Base-by-base conservation (phyloP, 169 alveolate genomes). In the Eimeria maxima region DNA sequence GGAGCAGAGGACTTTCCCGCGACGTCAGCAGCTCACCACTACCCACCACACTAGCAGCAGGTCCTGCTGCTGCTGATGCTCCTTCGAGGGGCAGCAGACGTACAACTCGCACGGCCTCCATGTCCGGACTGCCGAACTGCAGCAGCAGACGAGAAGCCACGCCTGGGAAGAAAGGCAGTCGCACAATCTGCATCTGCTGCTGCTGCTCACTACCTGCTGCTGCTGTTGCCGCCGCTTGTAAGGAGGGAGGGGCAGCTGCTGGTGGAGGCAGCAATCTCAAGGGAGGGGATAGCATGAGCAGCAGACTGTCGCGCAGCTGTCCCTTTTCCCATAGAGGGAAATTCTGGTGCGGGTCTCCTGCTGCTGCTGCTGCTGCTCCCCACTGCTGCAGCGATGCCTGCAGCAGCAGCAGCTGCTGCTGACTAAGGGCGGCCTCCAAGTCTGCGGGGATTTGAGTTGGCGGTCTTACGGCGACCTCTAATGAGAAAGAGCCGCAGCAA, bases 81-180 rank as follows among this genome's bases (percentile, higher is more conserved):
- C 18, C 69, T 22, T 29, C 90, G 29, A 38, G 33, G 24, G 33
- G 65, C n/a, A 7, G 44, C 53, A 44, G 63, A 20, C 60, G 53
- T 38, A 76, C 20, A 10, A 76, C 50, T 22, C 87, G 87, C 10
- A 76, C 50, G 13, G 90, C 90, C 45, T 81, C 73, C 24, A 73
- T 81, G 90, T 81, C 90, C 6, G 90, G 90, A n/a, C 90, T 81
- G n/a, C 90, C 90, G 44, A 81, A 81, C 90, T 81, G 90, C 90
- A 81, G 73, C 67, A 81, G n/a, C 71, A 81, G 10, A 50, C 90
- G 90, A 29, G 90, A 81, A 16, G 44, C 44, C 6, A 47, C 63
- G 27, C 73, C 67, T 2, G 90, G 90, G 44, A 47, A 63, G 71
- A 18, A 47, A 24, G 55, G 71, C n/a, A 81, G 90, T 20, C 90